Conservation (phyloP, 1,139 yeast species). For the Suhomyces guaymorum region DNA sequence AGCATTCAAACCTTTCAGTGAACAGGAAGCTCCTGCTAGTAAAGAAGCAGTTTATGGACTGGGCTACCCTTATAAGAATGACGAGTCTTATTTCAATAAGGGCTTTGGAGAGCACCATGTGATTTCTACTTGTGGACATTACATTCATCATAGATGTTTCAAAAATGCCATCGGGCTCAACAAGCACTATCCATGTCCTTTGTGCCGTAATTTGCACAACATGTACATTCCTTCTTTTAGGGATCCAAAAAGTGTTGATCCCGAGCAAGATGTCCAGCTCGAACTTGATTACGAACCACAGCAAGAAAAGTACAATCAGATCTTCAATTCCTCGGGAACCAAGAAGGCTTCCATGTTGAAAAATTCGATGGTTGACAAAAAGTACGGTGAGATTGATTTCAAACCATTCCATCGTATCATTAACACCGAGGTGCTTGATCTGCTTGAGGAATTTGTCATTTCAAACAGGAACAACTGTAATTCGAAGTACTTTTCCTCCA, state of each 20-base stretch:
- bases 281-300: slow-evolving; percentile 6
- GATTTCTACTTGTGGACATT: slow-evolving; percentile 67
- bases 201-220: slow-evolving; percentile 58
- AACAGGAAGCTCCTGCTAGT: slow-evolving; percentile 14
- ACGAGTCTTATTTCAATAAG: slow-evolving; percentile 4
- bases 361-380: slow-evolving; percentile 14
- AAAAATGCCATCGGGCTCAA: slow-evolving; percentile 26
- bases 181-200: slow-evolving; percentile 49
- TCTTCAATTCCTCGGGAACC: slow-evolving; percentile 15
- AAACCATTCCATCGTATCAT: slow-evolving; percentile 6
- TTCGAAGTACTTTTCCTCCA: slow-evolving; percentile 1
- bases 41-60: slow-evolving; percentile 24
- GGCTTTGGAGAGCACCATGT: slow-evolving; percentile 31
- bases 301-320: slow-evolving; percentile 13
- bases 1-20: slow-evolving; percentile 33
- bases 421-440: slow-evolving; percentile 9
- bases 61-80: slow-evolving; percentile 24
- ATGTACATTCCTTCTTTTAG: slow-evolving; percentile 46
- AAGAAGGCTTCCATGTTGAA: slow-evolving; percentile 17
- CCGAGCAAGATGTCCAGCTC: slow-evolving; percentile 9
- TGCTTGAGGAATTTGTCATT: slow-evolving; percentile 2
- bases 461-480: slow-evolving; percentile 1
- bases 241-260: slow-evolving; percentile 23
- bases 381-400: slow-evolving; percentile 9
- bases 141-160: slow-evolving; percentile 62